Conservation (phyloP, 2,329 filamentous ascomycete genomes). For the Aspergillus chevalieri region DNA sequence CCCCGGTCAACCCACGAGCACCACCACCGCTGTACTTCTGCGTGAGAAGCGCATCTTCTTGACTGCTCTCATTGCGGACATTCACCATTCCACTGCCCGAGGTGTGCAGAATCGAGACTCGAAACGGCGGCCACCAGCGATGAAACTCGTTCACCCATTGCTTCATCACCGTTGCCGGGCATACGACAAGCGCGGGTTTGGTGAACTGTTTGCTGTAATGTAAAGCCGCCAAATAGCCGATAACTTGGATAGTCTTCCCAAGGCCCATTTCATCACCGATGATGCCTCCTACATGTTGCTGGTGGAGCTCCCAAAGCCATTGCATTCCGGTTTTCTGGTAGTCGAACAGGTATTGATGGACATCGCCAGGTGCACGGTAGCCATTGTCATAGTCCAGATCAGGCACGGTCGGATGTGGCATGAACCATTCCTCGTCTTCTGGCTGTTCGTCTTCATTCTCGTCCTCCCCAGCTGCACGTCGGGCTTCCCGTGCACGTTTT, state of each 20-base stretch:
- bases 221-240: slow-evolving; percentile 78
- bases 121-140: slow-evolving; percentile 97
- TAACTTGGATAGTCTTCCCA: slow-evolving; percentile 84
- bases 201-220: slow-evolving; percentile 84
- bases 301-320: slow-evolving; percentile 90
- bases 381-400: slow-evolving; percentile 71
- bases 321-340: slow-evolving; percentile 97
- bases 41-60: slow-evolving; percentile 59
- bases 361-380: slow-evolving; percentile 81
- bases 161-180: slow-evolving; percentile 86
- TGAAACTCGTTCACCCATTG: slow-evolving; percentile 99
- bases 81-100: slow-evolving; percentile 97
- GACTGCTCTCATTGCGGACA: slow-evolving; percentile 53
- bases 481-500: slow-evolving; percentile 31
- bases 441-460: slow-evolving; percentile 34
- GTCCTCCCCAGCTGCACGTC: slow-evolving; percentile 31
- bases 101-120: slow-evolving; percentile 90
- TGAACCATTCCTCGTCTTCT: slow-evolving; percentile 80
- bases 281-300: slow-evolving; percentile 85
- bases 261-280: slow-evolving; percentile 97
- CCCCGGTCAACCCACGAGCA: slow-evolving; percentile 40
- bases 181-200: slow-evolving; percentile 84
- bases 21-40: slow-evolving; percentile 46
- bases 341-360: slow-evolving; percentile 85
- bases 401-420: slow-evolving; percentile 74